Evolutionary conservation across 2,329 filamentous ascomycete genomes (phyloP).

Genomic region (Arthrobotrys sinensis): DNA sequence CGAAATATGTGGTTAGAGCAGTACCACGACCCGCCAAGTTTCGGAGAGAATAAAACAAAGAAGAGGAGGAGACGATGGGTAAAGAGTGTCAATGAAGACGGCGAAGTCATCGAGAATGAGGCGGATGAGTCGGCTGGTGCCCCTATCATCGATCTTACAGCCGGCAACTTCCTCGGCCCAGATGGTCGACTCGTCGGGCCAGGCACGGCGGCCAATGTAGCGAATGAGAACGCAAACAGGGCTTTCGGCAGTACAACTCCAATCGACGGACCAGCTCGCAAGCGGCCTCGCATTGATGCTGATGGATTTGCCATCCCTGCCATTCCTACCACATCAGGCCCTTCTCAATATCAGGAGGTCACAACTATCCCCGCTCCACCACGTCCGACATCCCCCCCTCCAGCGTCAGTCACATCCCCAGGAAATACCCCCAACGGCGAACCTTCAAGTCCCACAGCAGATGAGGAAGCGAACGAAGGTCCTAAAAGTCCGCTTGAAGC

Average conservation of each 20-base stretch:
- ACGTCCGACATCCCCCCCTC: constrained; percentile 41
- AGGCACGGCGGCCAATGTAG: constrained; percentile 50
- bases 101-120: constrained; percentile 66
- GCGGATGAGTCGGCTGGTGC: constrained; percentile 64
- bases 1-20: constrained; percentile 81
- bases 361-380: constrained; percentile 41
- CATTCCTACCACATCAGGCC: constrained; percentile 65
- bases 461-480: constrained; percentile 72
- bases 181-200: constrained; percentile 35
- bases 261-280: constrained; percentile 14
- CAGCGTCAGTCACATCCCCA: constrained; percentile 34
- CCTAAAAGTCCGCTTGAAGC: constrained; percentile 74
- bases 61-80: constrained; percentile 67
- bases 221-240: constrained; percentile 36
- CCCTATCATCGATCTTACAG: constrained; percentile 60
- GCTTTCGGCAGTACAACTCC: constrained; percentile 5
- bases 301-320: constrained; percentile 77
- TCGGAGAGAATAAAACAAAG: constrained; percentile 76
- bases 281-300: constrained; percentile 72
- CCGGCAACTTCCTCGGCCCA: constrained; percentile 45
- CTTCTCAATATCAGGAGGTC: constrained; percentile 25
- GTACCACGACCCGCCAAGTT: constrained; percentile 84
- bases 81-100: constrained; percentile 65
- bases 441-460: constrained; percentile 62
- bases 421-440: constrained; percentile 63